A percentile compares a stretch with the other conserved stretches of the same genome.
These are phyloP conservation scores for Chytriomyces hyalinus DNA, from an alignment of 192 early-diverging fungal genomes.

Conservation along the genomic window DNA sequence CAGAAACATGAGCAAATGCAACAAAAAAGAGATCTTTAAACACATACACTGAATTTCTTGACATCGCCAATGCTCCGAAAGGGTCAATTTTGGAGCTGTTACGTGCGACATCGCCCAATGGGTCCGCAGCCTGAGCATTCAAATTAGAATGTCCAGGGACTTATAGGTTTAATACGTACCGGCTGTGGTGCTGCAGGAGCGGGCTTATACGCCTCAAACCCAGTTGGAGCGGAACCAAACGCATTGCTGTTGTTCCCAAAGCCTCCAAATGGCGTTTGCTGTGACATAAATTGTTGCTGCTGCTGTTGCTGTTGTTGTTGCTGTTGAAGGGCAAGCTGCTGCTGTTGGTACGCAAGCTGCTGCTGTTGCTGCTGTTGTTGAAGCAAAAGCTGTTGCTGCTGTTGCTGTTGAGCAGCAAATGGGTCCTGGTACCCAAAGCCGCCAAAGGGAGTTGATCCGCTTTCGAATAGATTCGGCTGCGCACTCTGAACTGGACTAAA, in stretches of 20 bases:
- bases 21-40: neutral
- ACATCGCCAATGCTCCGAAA: constrained; percentile 22
- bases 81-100: constrained; percentile 33
- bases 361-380: constrained; percentile 52
- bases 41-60: constrained; percentile 19
- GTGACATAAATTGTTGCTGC: constrained; percentile 36
- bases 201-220: constrained; percentile 21
- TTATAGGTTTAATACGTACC: neutral
- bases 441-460: constrained; percentile 26
- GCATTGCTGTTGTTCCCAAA: constrained; percentile 24
- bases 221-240: constrained; percentile 3
- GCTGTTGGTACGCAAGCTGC: constrained; percentile 44
- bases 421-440: constrained; percentile 39
- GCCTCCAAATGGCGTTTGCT: constrained; percentile 48
- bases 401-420: constrained; percentile 37
- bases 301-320: constrained; percentile 24
- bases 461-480: constrained; percentile 27
- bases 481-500: constrained; percentile 47
- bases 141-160: neutral
- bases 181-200: constrained; percentile 13
- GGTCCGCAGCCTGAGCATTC: constrained; percentile 14
- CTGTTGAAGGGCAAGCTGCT: constrained; percentile 43
- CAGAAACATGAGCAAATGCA: neutral
- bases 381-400: constrained; percentile 44
- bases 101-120: constrained; percentile 27